Conservation (phyloP, 2,329 filamentous ascomycete genomes). For the Aspergillus sp. region DNA sequence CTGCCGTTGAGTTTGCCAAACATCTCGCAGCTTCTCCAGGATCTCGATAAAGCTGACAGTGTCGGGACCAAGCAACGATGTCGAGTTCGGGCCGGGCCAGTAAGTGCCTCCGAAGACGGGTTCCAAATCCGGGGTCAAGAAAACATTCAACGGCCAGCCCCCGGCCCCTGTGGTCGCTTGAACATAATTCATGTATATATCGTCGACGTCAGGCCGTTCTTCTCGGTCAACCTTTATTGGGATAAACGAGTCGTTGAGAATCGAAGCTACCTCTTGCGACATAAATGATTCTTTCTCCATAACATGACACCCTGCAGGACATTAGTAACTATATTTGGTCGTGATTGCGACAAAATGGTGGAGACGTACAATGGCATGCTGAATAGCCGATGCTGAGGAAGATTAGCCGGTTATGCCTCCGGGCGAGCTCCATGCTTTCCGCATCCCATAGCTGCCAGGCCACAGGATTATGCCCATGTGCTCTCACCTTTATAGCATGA, state of each 20-base stretch:
- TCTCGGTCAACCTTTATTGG: conserved; percentile 93
- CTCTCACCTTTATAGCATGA: conserved; percentile 56
- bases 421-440: conserved; percentile 73
- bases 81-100: conserved; percentile 77
- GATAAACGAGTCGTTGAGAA: conserved; percentile 85
- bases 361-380: conserved; percentile 81
- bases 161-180: conserved; percentile 87
- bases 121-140: conserved; percentile 87
- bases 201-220: conserved; percentile 88
- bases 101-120: conserved; percentile 96
- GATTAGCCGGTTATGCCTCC: conserved; percentile 79
- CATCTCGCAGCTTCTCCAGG: conserved; percentile 69
- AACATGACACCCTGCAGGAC: conserved; percentile 70
- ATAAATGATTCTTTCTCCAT: conserved; percentile 92
- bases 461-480: conserved; percentile 77
- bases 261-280: conserved; percentile 72
- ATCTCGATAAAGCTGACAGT: conserved; percentile 81
- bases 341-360: background rate
- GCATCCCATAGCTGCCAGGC: conserved; percentile 88
- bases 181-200: conserved; percentile 98
- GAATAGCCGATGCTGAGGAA: conserved; percentile 95
- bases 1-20: conserved; percentile 83
- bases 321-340: conserved; percentile 17
- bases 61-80: conserved; percentile 49
- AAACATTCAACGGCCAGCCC: conserved; percentile 96